A percentile compares a stretch with the other conserved stretches of the same genome.
These are phyloP conservation scores for Boletus pseudopeckii DNA, from an alignment of 768 basidiomycete species.

Conservation along the genomic window DNA sequence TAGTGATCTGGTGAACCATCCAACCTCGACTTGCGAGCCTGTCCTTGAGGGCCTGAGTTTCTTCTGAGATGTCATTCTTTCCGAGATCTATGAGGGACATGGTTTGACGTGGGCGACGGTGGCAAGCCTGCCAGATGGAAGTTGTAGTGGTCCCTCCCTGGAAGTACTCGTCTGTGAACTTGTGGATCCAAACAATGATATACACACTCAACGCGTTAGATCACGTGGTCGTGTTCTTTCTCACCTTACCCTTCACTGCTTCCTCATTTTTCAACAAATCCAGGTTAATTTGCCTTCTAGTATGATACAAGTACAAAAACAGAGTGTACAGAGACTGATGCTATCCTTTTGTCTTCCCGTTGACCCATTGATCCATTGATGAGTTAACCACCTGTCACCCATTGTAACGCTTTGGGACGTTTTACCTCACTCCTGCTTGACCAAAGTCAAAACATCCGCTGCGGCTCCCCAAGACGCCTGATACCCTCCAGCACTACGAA, in stretches of 20 bases:
- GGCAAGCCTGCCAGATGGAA: conserved; percentile 14
- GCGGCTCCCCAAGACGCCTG: conserved; percentile 44
- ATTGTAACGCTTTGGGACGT: too few species aligned
- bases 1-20: conserved; percentile 1
- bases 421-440: conserved; percentile 12
- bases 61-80: conserved; percentile 38
- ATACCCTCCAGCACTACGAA: conserved; percentile 35
- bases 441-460: conserved; percentile 34
- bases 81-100: conserved; percentile 41
- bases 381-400: too few species aligned
- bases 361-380: too few species aligned
- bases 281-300: too few species aligned
- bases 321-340: too few species aligned
- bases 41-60: conserved; percentile 36
- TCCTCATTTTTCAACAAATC: too few species aligned
- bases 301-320: too few species aligned
- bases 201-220: conserved; percentile 27
- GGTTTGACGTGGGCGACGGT: conserved; percentile 11
- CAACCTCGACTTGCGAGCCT: conserved; percentile 36
- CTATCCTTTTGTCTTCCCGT: too few species aligned
- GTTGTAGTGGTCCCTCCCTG: conserved; percentile 4
- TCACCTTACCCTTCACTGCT: too few species aligned
- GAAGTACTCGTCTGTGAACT: not conserved
- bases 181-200: conserved; percentile 25
- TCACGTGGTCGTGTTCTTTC: conserved; percentile 32